Base-by-base conservation (phyloP, 2,329 filamentous ascomycete species). In the Diaporthe caulivora region DNA sequence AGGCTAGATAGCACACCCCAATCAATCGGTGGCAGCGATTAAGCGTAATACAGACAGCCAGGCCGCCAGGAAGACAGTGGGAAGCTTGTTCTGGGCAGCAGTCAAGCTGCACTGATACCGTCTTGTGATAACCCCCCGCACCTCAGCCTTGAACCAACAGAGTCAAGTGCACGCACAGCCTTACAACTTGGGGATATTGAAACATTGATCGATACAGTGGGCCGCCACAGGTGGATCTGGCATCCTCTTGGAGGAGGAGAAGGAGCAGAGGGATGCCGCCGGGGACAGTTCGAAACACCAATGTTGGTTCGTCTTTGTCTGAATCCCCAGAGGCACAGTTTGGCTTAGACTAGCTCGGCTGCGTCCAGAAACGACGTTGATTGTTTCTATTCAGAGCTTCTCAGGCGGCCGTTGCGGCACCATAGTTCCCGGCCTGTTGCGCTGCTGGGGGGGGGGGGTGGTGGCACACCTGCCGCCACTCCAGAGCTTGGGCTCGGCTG, bases 381-480 rank as follows among this genome's bases (percentile, higher is more conserved):
- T 18, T 37, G 62, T 53, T 67, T 67, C 62, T 67, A 40, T 67
- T 53, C 62, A 31, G 21, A 51, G 47, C 42, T 67, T 53, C 62
- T 67, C 62, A 67, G 47, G 62, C 62, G 62, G 62, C 62, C 47
- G 62, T 67, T 40, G 62, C 62, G 4, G 31, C 62, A 67, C 62
- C 62, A 67, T 67, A n/a, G 29, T 67, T 53, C 51, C 31, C 31
- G 29, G 44, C 21, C 37, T 67, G 62, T 40, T 31, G 17, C 31
- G 55, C 26, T 37, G 55, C 34, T n/a, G n/a, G n/a, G n/a, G n/a
- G n/a, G n/a, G n/a, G n/a, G n/a, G n/a, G n/a, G n/a, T n/a, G n/a
- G n/a, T n/a, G 18, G 21, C 29, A 9, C 21, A 40, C 55, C 53
- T 55, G 34, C 31, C 55, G 13, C 29, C 24, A n/a, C n/a, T 13